Base-by-base conservation (phyloP, 495 filamentous ascomycete species). In the Penicillium crystallinum region DNA sequence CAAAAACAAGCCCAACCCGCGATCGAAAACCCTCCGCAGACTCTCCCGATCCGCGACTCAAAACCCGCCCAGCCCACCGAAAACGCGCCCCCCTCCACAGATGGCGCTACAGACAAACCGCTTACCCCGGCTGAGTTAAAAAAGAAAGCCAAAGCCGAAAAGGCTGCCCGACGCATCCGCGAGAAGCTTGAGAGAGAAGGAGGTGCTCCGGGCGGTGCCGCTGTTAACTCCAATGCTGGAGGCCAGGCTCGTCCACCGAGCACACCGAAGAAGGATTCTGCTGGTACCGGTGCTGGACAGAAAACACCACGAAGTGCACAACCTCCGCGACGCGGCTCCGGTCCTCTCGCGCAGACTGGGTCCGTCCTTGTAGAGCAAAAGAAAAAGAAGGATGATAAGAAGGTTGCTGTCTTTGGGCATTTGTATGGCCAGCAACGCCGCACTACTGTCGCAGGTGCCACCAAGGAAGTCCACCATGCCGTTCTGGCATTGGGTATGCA, bases 391-490 rank as follows among this genome's bases (percentile, higher is more conserved):
- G 83, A 89, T 57, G 81, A 82, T 47, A 91, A 90, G 64, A 85
- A 82, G 30, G 81, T 84, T 12, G 83, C 87, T 37, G 82, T 91
- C 29, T 93, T 96, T 61, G 85, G 89, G 45, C 91, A 97, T 66
- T 69, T 97, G 12, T 86, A 93, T 58, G 89, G 88, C 52, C 80
- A 88, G 33, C 82, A 77, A 21, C 69, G 86, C 56, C 77, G 84
- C 50, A 87, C 86, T 46, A 83, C 82, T 6, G 73, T 91, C 25
- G 83, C 84, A 2, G 87, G 87, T 19, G 89, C 87, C 11, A 79
- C 83, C 27, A 93, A 92, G 63, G 91, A 97, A 60, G 86, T 98
- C 17, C 91, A 98, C 63, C 90, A 91, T 2, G 84, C 90, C 1
- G 84, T 97, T 8, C 70, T 96, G 51, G 83, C 88, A 0, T 71